Base-by-base conservation (phyloP, 805 yeast species). In the Yarrowia sp. region DNA sequence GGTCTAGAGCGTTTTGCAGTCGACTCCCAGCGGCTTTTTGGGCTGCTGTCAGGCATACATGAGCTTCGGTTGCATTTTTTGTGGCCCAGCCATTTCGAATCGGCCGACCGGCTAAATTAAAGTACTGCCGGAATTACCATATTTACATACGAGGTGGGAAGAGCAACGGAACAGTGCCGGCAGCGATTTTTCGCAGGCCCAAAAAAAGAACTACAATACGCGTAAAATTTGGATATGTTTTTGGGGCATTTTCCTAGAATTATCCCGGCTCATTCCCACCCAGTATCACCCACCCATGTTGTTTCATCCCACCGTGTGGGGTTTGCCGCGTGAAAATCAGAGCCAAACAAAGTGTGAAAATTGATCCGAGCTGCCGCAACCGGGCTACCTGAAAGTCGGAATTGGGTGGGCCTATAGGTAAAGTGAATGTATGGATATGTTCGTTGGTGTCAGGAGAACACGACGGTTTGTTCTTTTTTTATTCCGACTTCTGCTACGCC, bases 251-350 rank as follows among this genome's bases (percentile, higher is more conserved):
- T 25, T 16, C 10, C 33, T 19, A 16, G 5, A 18, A 25, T 42
- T 42, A 10, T 27, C 7, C 49, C 33, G 3, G 2, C 6, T 22
- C 21, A 25, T 18, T 13, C 49, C 12, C n/a, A 5, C 32, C 6
- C 7, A 3, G n/a, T 9, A n/a, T n/a, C n/a, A 12, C 21, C 8
- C 33, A 25, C 49, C 51, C 51, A 44, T 44, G 51, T 44, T 44
- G 51, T 22, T 47, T 47, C 55, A 47, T 19, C 55, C 55, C 55
- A 31, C 55, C 38, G 55, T 31, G 39, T 47, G 55, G 55, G 55
- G 55, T 44, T 44, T 44, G 35, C 51, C 51, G 51, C 51, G 51
- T 44, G 51, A 44, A 44, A 44, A 44, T 14, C 35, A 44, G 36
- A 46, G 27, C 18, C 36, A 31, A 32, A 19, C 38, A 47, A 18